Base-by-base conservation (phyloP, 805 yeast genomes). In the Cyberlindnera subsufficiens region DNA sequence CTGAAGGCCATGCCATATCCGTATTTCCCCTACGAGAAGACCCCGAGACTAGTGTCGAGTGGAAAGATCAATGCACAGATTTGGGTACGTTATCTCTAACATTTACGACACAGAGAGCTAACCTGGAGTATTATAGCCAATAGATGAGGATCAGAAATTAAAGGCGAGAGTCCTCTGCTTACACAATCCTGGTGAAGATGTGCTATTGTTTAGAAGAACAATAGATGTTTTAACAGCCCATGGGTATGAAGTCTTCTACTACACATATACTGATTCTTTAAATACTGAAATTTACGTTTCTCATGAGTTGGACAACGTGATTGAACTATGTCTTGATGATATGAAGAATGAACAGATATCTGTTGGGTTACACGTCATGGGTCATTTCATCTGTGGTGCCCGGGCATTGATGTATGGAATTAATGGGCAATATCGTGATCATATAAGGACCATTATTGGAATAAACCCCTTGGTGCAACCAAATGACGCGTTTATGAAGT, bases 1-100 rank as follows among this genome's bases (percentile, higher is more conserved):
- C 27, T 22, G 27, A 22, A 22, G 27, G 10, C 27, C 27, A 43
- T 42, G 44, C 27, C 39, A 20, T 29, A 43, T 14, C 46, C 47
- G 5, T 47, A 47, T 39, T 40, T 47, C 29, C 51, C 51, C 17
- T 47, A 44, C 13, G 51, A 47, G 34, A 43, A 43, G 46, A 35
- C 40, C 14, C 48, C 50, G 18, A 31, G 52, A 11, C 32, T 40
- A 13, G 35, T 46, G 7, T 25, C 53, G 58, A 43, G 45, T 18
- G 59, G 31, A 55, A 56, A 15, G 56, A 55, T 45, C 54, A 57
- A 46, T 56, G 60, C 45, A 39, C 54, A 39, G 47, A 43, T 44
- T 50, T 54, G 44, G 59, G 64, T 50, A 58, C 53, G 49, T 42
- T 32, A 14, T 53, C 46, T 17, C 19, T 53, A 36, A 31, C 34